Percentiles rank a stretch among this genome's conserved stretches.
phyloP scores from a whole-genome alignment of 2,329 filamentous ascomycete species.

The Fusarium sp. region DNA sequence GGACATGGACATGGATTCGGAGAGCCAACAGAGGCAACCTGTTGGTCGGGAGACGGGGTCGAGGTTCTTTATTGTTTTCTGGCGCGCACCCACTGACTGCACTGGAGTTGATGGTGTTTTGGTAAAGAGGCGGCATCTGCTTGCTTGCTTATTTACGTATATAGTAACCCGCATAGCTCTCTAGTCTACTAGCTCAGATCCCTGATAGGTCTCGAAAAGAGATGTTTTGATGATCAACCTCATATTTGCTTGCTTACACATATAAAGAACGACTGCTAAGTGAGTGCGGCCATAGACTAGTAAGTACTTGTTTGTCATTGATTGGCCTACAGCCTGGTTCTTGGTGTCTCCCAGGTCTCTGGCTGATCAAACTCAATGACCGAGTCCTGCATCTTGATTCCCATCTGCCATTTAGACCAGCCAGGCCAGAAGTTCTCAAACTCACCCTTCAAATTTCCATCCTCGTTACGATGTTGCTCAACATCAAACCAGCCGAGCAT shows the following conservation, averaged over 20 bases:
- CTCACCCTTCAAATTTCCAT: constrained; percentile 35
- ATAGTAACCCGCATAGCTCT: constrained; percentile 33
- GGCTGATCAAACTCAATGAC: constrained; percentile 50
- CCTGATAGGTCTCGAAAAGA: constrained; percentile 24
- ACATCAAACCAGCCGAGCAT: constrained; percentile 64
- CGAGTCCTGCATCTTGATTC: constrained; percentile 56
- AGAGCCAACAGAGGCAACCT: constrained; percentile 40
- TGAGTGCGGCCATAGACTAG: no score
- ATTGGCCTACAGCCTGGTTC: constrained; percentile 40
- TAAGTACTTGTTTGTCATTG: no score
- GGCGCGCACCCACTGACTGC: constrained; percentile 27
- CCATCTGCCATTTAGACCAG: constrained; percentile 60
- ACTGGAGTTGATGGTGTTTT: constrained; percentile 45
- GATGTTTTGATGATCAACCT: constrained; percentile 26
- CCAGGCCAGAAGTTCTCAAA: constrained; percentile 63
- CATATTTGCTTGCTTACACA: neutral
- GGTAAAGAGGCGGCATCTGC: constrained; percentile 36
- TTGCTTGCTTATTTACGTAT: constrained; percentile 32
- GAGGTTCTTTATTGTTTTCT: constrained; percentile 13
- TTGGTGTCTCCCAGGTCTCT: constrained; percentile 49
- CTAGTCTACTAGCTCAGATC: constrained; percentile 11
- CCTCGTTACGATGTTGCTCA: constrained; percentile 53
- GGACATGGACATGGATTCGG: constrained; percentile 12
- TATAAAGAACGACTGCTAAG: neutral
- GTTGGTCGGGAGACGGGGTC: constrained; percentile 28